A percentile compares a stretch with the other conserved stretches of the same genome.
Evolutionary conservation across 768 basidiomycete species (phyloP).

Genomic region (Cyathus striatus): DNA sequence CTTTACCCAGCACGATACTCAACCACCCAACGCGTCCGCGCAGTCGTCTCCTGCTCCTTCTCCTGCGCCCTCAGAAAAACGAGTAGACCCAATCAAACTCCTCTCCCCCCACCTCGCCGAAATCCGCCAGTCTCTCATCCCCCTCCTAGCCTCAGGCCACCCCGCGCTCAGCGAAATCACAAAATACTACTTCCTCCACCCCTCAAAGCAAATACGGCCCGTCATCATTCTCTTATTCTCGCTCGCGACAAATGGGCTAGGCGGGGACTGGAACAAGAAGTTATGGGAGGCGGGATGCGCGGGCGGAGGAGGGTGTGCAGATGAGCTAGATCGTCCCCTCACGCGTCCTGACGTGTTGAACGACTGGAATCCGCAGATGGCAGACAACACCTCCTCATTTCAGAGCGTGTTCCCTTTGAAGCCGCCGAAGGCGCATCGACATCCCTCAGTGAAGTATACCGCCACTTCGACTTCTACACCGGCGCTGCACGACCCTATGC

Average conservation of each 20-base stretch:
- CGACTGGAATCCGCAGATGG: slow-evolving; percentile 84
- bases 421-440: slow-evolving; percentile 14
- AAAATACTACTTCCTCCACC: slow-evolving; percentile 88
- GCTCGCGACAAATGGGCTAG: slow-evolving; percentile 88
- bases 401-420: slow-evolving; percentile 33
- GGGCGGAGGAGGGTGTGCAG: slow-evolving; percentile 39
- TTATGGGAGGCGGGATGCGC: slow-evolving; percentile 51
- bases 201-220: slow-evolving; percentile 88
- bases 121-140: slow-evolving; percentile 64
- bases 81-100: slow-evolving; percentile 62
- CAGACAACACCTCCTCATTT: slow-evolving; percentile 56
- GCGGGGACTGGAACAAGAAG: slow-evolving; percentile 53
- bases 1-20: background rate
- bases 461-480: slow-evolving; percentile 15
- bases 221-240: slow-evolving; percentile 82
- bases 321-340: slow-evolving; percentile 69
- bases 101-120: slow-evolving; percentile 64
- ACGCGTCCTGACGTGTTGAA: slow-evolving; percentile 74
- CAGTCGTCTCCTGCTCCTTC: background rate
- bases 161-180: slow-evolving; percentile 80
- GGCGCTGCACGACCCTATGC: slow-evolving; percentile 4
- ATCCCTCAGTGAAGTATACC: slow-evolving; percentile 11
- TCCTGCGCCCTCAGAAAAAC: slow-evolving; percentile 3
- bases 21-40: background rate
- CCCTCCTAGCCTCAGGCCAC: slow-evolving; percentile 78